Base-by-base conservation (phyloP, 257 asterid species). In the Jasminum sambac region DNA sequence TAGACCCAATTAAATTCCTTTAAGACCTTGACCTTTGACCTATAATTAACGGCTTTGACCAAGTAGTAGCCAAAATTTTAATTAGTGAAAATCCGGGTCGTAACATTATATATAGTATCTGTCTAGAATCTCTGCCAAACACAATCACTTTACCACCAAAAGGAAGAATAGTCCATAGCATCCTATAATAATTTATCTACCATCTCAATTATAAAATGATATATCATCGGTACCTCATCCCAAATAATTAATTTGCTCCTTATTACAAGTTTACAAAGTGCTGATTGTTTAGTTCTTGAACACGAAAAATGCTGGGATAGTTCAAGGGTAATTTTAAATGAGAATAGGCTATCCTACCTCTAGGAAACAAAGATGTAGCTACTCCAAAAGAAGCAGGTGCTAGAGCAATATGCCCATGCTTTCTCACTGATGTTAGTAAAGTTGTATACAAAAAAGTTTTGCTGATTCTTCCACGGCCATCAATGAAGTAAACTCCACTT, bases 221-320 rank as follows among this genome's bases (percentile, higher is more conserved):
- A 14, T 1, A 70, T 69, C 74, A 76, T 70, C 1, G 72, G 21
- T 0, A 52, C 69, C 50, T 72, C 71, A 12, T 75, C 61, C 36
- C 67, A 30, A 30, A 30, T 30, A 4, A 30, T 30, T 30, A 30
- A 30, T 30, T 4, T 30, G 4, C 36, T 30, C 36, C 1, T 30
- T 1, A 30, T 1, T 30, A 30, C 4, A 30, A 30, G 36, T 30
- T 30, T 30, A 30, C 36, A 1, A 30, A 30, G 36, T 30, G 36
- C 4, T 30, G 36, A 30, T 30, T 30, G 36, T 30, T 30, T 30
- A 30, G 36, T 30, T 30, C 1, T 30, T 30, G 36, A 30, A 30
- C 36, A 30, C 36, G 36, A 30, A 30, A 30, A 1, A 30, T 30
- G 36, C 1, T 1, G 36, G 36, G 4, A 1, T 30, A 1, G 4